Base-by-base conservation (phyloP, 2,329 filamentous ascomycete species). In the Cercospora sp. region DNA sequence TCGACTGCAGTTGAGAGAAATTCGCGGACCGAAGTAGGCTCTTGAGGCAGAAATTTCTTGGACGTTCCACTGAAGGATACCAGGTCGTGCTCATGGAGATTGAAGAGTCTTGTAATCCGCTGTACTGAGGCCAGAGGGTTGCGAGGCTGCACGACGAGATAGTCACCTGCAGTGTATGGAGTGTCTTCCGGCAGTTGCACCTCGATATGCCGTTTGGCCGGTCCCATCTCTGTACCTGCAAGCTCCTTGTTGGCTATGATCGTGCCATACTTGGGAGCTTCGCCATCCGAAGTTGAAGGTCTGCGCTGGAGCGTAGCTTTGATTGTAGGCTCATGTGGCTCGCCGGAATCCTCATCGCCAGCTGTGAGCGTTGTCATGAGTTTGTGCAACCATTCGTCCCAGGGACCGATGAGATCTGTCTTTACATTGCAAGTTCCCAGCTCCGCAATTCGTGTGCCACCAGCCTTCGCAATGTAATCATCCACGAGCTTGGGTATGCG, bases 1-100 rank as follows among this genome's bases (percentile, higher is more conserved):
- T 93, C 91, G 1, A 93, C 87, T n/a, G 63, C 42, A 87, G 87
- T 30, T 91, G 84, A 71, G 89, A 85, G 30, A 45, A 68, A 64
- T 16, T 61, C 45, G 18, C 45, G 63, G 20, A 66, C 58, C 6
- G 64, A 20, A 12, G 48, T 64, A 12, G 55, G 26, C 6, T 57
- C 53, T 7, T 60, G 28, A 3, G 68, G 66, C 26, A 72, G 36
- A 5, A 66, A 66, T 36, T 65, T 68, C 53, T 70, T 70, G n/a
- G 61, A 60, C 2, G 65, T 63, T 20, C 65, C 67, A 1, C 55
- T 61, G 42, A 74, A 53, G 13, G 69, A 69, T n/a, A 73, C 42
- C 5, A 70, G 82, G 3, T 87, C 85, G 75, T 93, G 90, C 86
- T 88, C 89, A 0, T 89, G 84, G 0, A 94, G 79, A 1, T 85